phyloP scores from a whole-genome alignment of 768 basidiomycete species.

The Lactarius trivialis region DNA sequence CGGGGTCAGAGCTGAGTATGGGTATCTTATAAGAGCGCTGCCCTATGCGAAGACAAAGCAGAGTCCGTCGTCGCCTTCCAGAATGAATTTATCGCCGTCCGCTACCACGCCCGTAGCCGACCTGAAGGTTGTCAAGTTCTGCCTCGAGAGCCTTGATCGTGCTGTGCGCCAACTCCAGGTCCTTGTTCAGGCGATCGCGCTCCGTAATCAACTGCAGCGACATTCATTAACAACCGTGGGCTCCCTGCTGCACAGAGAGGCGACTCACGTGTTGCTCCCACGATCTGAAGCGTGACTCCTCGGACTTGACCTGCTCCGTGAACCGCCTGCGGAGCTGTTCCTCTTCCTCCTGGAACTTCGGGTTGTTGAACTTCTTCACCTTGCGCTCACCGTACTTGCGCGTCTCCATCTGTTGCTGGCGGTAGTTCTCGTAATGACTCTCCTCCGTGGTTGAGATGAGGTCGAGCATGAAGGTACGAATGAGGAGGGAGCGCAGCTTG shows the following conservation, averaged over 20 bases:
- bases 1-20: slow-evolving; percentile 8
- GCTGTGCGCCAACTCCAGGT: slow-evolving; percentile 87
- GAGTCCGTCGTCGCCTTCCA: background rate
- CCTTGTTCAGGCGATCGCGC: slow-evolving; percentile 98
- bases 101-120: slow-evolving; percentile 74
- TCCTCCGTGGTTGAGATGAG: slow-evolving; percentile 96
- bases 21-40: slow-evolving; percentile 16
- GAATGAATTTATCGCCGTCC: slow-evolving; percentile 44
- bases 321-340: slow-evolving; percentile 94
- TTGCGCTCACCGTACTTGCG: slow-evolving; percentile 98
- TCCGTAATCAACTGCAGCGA: slow-evolving; percentile 86
- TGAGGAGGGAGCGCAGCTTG: slow-evolving; percentile 90
- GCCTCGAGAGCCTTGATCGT: slow-evolving; percentile 87
- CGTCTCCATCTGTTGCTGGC: slow-evolving; percentile 99
- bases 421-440: slow-evolving; percentile 94
- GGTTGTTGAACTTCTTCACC: slow-evolving; percentile 97
- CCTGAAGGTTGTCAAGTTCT: slow-evolving; percentile 85
- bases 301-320: slow-evolving; percentile 99
- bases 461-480: slow-evolving; percentile 98
- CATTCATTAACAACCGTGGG: slow-evolving; percentile 21
- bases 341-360: slow-evolving; percentile 99
- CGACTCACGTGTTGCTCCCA: slow-evolving; percentile 94
- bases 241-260: background rate
- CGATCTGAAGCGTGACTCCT: slow-evolving; percentile 95
- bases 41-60: background rate